phyloP scores from a whole-genome alignment of 2,329 filamentous ascomycete species.

The Lachnellula hyalina region DNA sequence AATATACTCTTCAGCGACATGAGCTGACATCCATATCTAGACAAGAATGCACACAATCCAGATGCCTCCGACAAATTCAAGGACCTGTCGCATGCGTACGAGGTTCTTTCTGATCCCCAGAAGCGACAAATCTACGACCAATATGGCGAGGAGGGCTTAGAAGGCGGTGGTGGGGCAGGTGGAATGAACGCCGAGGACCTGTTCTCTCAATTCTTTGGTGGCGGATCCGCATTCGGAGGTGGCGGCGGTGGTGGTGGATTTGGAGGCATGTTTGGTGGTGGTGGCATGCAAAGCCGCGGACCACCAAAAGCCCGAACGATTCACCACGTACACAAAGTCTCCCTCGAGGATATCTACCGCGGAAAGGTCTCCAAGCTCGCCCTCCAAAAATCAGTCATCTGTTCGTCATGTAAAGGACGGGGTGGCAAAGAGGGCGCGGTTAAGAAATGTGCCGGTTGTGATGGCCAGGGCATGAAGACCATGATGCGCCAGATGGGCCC shows the following conservation, averaged over 20 bases:
- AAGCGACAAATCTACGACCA: constrained; percentile 93
- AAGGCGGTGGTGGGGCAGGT: constrained; percentile 71
- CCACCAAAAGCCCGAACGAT: constrained; percentile 90
- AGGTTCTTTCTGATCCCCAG: constrained; percentile 85
- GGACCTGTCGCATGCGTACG: constrained; percentile 92
- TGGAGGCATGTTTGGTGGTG: constrained; percentile 71
- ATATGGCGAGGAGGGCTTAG: constrained; percentile 94
- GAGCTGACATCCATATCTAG: constrained; percentile 40
- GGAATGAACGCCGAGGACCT: constrained; percentile 96
- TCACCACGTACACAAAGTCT: constrained; percentile 97
- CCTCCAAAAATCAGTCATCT: constrained; percentile 95
- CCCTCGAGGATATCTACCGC: constrained; percentile 94
- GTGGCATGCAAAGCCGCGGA: constrained; percentile 71
- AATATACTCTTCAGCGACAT: constrained; percentile 1
- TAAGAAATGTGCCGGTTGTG: constrained; percentile 84
- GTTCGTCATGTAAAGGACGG: constrained; percentile 85
- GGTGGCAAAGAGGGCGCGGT: constrained; percentile 98
- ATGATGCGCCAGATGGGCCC: constrained; percentile 99
- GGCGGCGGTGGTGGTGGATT: constrained; percentile 52
- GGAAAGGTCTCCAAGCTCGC: constrained; percentile 98
- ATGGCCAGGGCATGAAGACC: constrained; percentile 96
- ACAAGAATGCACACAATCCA: constrained; percentile 95
- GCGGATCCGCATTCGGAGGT: constrained; percentile 55
- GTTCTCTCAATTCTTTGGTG: constrained; percentile 95
- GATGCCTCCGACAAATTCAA: constrained; percentile 97